phyloP scores from a whole-genome alignment of 2,329 filamentous ascomycete species.

The Penicillium psychrosexuale region DNA sequence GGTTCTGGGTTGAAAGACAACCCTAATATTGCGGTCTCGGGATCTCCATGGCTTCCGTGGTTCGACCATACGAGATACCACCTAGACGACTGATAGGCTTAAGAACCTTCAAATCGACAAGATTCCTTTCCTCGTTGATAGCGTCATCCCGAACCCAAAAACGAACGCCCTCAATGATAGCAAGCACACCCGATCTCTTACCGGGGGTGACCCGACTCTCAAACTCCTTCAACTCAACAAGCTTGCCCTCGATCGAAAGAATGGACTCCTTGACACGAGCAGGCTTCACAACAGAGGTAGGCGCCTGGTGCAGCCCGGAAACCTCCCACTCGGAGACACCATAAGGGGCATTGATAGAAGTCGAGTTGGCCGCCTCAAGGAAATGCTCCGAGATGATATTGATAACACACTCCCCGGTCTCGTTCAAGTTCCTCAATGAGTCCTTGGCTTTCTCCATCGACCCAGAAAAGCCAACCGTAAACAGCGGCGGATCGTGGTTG shows the following conservation, averaged over 20 bases:
- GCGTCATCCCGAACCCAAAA: slow-evolving; percentile 93
- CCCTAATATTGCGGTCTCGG: slow-evolving; percentile 38
- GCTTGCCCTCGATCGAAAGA: slow-evolving; percentile 75
- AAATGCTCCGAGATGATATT: slow-evolving; percentile 85
- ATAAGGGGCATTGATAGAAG: slow-evolving; percentile 72
- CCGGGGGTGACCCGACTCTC: slow-evolving; percentile 68
- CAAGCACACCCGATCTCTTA: slow-evolving; percentile 70
- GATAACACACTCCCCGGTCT: slow-evolving; percentile 72
- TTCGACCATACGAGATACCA: slow-evolving; percentile 78
- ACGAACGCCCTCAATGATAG: slow-evolving; percentile 74
- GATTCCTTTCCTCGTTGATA: slow-evolving; percentile 69
- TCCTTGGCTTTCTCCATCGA: slow-evolving; percentile 67
- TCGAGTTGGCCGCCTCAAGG: slow-evolving; percentile 83
- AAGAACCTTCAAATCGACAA: slow-evolving; percentile 73
- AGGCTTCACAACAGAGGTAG: slow-evolving; percentile 63
- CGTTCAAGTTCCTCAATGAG: slow-evolving; percentile 69
- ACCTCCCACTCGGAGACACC: slow-evolving; percentile 77
- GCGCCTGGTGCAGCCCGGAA: slow-evolving; percentile 68
- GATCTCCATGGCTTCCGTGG: slow-evolving; percentile 69
- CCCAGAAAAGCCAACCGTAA: slow-evolving; percentile 62
- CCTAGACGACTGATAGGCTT: slow-evolving; percentile 75
- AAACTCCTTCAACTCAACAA: slow-evolving; percentile 73
- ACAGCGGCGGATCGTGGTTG: slow-evolving; percentile 81
- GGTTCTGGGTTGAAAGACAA: not conserved
- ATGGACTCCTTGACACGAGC: slow-evolving; percentile 78